phyloP scores from a whole-genome alignment of 139 green algal genomes.

The Picochlorum sp. region DNA sequence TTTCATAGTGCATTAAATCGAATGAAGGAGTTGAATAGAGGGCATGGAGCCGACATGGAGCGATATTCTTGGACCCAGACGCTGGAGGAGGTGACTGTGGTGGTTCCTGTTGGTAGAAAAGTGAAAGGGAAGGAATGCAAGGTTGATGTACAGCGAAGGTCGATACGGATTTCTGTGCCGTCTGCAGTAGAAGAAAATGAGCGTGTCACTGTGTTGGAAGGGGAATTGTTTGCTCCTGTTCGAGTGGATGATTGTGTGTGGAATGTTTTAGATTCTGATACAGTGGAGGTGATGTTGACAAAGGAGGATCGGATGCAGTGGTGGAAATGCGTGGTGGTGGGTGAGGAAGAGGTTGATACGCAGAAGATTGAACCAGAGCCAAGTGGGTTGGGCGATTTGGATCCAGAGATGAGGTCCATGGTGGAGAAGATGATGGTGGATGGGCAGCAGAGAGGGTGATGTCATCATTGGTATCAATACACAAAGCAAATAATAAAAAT shows the following conservation, averaged over 20 bases:
- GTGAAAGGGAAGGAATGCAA: constrained; percentile 51
- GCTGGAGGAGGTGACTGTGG: constrained; percentile 72
- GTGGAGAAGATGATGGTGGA: constrained; percentile 96
- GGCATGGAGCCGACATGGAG: constrained; percentile 75
- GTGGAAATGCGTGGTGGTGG: constrained; percentile 77
- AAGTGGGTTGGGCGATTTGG: constrained; percentile 88
- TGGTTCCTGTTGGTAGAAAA: constrained; percentile 64
- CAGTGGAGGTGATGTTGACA: constrained; percentile 71
- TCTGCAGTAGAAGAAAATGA: constrained; percentile 7
- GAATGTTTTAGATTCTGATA: constrained; percentile 56
- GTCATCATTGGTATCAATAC: too few species aligned
- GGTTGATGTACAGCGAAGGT: constrained; percentile 53
- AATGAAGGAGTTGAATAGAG: constrained; percentile 42
- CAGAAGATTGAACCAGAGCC: constrained; percentile 92
- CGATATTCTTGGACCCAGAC: constrained; percentile 91
- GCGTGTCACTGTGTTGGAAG: constrained; percentile 42
- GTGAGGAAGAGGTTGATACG: constrained; percentile 80
- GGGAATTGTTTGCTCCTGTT: constrained; percentile 64
- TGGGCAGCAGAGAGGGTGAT: constrained; percentile 61
- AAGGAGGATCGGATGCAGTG: constrained; percentile 91
- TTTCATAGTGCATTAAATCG: neutral
- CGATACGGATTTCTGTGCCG: constrained; percentile 43
- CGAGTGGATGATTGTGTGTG: constrained; percentile 85
- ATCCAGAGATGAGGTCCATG: constrained; percentile 82
- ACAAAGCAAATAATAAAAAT: constrained; percentile 60